Conservation (phyloP, 2,329 filamentous ascomycete genomes). For the Aspergillus fischeri region DNA sequence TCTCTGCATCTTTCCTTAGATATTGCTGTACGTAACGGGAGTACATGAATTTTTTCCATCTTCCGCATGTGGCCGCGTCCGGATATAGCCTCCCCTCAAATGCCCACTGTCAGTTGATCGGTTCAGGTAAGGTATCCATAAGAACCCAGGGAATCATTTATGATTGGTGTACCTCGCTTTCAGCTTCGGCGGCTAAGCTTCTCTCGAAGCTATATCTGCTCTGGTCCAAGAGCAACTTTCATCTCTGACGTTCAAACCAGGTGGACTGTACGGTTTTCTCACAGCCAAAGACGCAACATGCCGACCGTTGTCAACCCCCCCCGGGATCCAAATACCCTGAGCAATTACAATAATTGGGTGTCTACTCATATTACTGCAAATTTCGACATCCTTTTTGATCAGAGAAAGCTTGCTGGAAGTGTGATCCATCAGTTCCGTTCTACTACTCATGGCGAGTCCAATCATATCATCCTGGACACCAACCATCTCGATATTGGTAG, state of each 20-base stretch:
- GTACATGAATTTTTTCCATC: background rate
- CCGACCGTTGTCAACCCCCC: constrained; percentile 40
- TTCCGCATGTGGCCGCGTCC: background rate
- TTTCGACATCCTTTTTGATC: constrained; percentile 78
- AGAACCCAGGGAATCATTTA: background rate
- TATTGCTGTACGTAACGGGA: background rate
- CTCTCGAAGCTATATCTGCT: constrained; percentile 1
- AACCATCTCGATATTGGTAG: constrained; percentile 70
- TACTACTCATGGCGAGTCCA: constrained; percentile 66
- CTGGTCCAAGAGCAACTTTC: background rate
- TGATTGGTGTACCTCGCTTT: background rate
- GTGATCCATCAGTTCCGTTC: constrained; percentile 74
- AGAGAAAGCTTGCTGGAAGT: constrained; percentile 70
- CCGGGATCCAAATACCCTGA: constrained; percentile 83
- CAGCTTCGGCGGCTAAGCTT: constrained; percentile 4
- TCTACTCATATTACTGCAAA: constrained; percentile 79
- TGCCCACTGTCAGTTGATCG: background rate
- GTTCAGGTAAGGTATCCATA: background rate
- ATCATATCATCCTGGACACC: constrained; percentile 83
- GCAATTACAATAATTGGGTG: constrained; percentile 85
- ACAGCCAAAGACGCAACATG: constrained; percentile 30
- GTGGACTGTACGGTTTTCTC: constrained; percentile 4
- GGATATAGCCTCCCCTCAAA: background rate
- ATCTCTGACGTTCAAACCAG: constrained; percentile 4
- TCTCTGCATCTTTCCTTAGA: background rate